These are phyloP conservation scores for Alternaria infectoria DNA, from an alignment of 2,329 filamentous ascomycete genomes.

Conservation along the genomic window DNA sequence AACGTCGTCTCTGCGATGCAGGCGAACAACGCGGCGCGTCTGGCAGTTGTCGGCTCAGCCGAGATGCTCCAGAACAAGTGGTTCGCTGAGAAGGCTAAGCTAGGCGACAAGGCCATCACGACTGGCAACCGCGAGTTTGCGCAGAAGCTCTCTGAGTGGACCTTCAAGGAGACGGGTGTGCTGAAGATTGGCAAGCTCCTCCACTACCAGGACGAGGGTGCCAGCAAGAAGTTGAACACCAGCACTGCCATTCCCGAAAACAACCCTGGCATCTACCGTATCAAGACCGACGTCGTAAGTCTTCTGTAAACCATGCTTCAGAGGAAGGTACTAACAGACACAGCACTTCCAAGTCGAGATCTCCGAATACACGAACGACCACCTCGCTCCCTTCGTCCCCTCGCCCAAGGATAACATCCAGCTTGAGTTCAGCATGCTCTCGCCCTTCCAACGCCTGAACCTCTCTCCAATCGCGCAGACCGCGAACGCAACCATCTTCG, in stretches of 20 bases:
- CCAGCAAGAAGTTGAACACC: constrained; percentile 53
- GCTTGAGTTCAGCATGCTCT: constrained; percentile 98
- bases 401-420: constrained; percentile 77
- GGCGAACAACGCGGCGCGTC: constrained; percentile 89
- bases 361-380: constrained; percentile 80
- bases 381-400: constrained; percentile 75
- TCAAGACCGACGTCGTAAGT: constrained; percentile 96
- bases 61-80: constrained; percentile 89
- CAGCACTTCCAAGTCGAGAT: constrained; percentile 87
- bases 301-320: background rate
- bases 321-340: constrained; percentile 12
- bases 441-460: constrained; percentile 89
- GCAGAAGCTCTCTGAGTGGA: constrained; percentile 86
- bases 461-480: constrained; percentile 66
- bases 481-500: constrained; percentile 74
- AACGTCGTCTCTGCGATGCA: constrained; percentile 85
- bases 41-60: constrained; percentile 82
- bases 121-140: constrained; percentile 86
- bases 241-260: constrained; percentile 53
- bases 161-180: constrained; percentile 93
- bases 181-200: constrained; percentile 82
- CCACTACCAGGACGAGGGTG: constrained; percentile 70
- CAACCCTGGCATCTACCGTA: constrained; percentile 89
- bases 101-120: constrained; percentile 62
- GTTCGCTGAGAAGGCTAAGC: constrained; percentile 77